Conservation (phyloP, 345 rosid species). For the Sonneratia caseolaris region DNA sequence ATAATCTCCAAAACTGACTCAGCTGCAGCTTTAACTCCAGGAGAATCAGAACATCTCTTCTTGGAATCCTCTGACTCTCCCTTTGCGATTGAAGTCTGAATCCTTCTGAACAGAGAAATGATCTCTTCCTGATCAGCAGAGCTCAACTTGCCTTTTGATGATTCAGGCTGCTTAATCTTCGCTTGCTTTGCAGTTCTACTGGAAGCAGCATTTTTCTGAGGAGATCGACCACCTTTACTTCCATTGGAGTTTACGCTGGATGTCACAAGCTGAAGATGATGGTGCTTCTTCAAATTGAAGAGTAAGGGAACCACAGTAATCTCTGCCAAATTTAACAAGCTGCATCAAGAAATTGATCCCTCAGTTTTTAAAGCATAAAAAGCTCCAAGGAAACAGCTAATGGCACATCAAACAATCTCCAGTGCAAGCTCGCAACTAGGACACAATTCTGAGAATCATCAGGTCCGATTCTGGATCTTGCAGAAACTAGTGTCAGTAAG, state of each 20-base stretch:
- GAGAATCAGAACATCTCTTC: conserved; percentile 7
- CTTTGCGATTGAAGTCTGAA: conserved; percentile 50
- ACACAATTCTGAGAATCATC: background rate
- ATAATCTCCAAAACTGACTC: conserved; percentile 34
- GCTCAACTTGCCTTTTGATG: conserved; percentile 9
- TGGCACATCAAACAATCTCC: background rate
- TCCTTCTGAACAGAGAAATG: conserved; percentile 38
- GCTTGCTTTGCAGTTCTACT: conserved; percentile 8
- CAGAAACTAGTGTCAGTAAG: background rate
- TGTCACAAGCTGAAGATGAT: conserved; percentile 5
- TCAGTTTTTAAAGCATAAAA: conserved; percentile 19
- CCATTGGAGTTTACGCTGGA: conserved; percentile 21
- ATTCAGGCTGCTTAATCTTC: conserved; percentile 9
- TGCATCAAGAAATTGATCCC: conserved; percentile 37
- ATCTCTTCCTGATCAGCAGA: conserved; percentile 39
- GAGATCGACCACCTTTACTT: conserved; percentile 15
- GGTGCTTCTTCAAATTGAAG: conserved; percentile 10
- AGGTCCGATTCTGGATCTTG: background rate
- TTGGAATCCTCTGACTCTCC: conserved; percentile 12
- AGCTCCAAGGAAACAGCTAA: background rate
- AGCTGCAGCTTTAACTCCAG: conserved; percentile 14
- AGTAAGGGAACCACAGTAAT: conserved; percentile 27
- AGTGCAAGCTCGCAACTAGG: background rate
- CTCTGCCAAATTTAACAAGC: conserved; percentile 67
- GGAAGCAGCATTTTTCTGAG: conserved; percentile 15